Evolutionary conservation across 2,329 filamentous ascomycete species (phyloP).

Genomic region (Nigrospora sphaerica): DNA sequence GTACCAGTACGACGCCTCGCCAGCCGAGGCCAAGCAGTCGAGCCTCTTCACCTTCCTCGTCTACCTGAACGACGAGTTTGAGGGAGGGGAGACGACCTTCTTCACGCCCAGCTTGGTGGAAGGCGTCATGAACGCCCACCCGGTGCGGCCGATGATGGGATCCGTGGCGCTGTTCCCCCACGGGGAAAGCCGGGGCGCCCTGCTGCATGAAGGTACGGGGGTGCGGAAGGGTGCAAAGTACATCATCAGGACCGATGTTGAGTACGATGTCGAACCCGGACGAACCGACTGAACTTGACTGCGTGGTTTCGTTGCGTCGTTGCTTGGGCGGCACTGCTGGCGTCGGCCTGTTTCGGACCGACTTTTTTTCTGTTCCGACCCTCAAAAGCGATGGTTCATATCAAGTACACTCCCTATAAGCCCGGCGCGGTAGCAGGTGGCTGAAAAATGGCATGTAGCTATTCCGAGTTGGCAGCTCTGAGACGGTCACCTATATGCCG

Average conservation of each 20-base stretch:
- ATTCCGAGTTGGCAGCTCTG: too few relatives aligned
- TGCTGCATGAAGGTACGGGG: slow-evolving; percentile 65
- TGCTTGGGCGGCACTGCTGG: too few relatives aligned
- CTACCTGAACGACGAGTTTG: slow-evolving; percentile 66
- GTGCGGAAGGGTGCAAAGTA: slow-evolving; percentile 62
- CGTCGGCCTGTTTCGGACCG: too few relatives aligned
- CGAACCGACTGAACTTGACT: not conserved
- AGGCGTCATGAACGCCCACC: slow-evolving; percentile 62
- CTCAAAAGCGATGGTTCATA: too few relatives aligned
- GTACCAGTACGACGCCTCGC: slow-evolving; percentile 63
- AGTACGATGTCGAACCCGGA: slow-evolving; percentile 51
- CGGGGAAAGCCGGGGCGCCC: slow-evolving; percentile 56
- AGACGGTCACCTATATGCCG: too few relatives aligned
- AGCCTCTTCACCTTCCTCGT: slow-evolving; percentile 64
- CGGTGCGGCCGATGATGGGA: slow-evolving; percentile 62
- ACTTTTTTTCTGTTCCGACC: too few relatives aligned
- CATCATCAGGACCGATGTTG: slow-evolving; percentile 64
- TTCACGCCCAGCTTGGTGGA: slow-evolving; percentile 59
- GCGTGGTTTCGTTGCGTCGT: too few relatives aligned
- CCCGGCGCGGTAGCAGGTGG: too few relatives aligned
- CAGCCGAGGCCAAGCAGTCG: slow-evolving; percentile 50
- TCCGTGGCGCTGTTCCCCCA: slow-evolving; percentile 64
- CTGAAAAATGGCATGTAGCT: too few relatives aligned
- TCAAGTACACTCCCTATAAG: too few relatives aligned
- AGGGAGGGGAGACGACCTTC: slow-evolving; percentile 65